These are phyloP conservation scores for Exsudoporus frostii DNA, from an alignment of 768 basidiomycete genomes.

Conservation along the genomic window DNA sequence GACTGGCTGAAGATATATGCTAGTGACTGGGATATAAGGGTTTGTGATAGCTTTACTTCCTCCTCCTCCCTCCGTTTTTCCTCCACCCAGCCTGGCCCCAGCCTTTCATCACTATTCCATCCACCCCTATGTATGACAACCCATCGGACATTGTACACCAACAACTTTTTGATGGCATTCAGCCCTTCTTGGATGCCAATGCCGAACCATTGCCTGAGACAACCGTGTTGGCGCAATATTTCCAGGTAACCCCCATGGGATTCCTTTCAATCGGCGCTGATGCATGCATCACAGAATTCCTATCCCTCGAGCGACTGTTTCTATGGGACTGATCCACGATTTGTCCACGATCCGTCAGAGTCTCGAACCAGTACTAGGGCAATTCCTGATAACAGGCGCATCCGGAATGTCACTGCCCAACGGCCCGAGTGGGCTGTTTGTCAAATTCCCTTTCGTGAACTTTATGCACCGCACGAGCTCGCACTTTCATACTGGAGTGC, in stretches of 20 bases:
- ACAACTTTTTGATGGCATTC: not conserved
- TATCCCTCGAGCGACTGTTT: not conserved
- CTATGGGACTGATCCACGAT: not conserved
- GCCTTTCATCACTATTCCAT: not conserved
- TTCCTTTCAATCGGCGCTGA: not conserved
- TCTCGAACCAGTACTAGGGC: not conserved
- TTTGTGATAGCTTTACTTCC: not conserved
- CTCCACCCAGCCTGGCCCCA: not conserved
- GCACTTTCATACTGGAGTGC: not conserved
- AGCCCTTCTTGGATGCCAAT: not conserved
- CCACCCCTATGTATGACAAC: not conserved
- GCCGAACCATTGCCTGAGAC: not conserved
- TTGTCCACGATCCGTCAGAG: not conserved
- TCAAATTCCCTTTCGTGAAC: not conserved
- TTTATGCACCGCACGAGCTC: not conserved
- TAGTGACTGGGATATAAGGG: conserved; percentile 3
- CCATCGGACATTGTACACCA: not conserved
- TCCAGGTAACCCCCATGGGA: not conserved
- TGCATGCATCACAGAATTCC: not conserved
- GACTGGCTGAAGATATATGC: not conserved
- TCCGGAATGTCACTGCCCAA: not conserved
- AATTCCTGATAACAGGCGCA: not conserved
- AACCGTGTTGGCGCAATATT: not conserved
- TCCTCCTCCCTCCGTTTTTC: not conserved
- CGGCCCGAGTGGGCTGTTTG: not conserved